Evolutionary conservation across 805 yeast species (phyloP).

Genomic region (Metschnikowia cerradonensis): DNA sequence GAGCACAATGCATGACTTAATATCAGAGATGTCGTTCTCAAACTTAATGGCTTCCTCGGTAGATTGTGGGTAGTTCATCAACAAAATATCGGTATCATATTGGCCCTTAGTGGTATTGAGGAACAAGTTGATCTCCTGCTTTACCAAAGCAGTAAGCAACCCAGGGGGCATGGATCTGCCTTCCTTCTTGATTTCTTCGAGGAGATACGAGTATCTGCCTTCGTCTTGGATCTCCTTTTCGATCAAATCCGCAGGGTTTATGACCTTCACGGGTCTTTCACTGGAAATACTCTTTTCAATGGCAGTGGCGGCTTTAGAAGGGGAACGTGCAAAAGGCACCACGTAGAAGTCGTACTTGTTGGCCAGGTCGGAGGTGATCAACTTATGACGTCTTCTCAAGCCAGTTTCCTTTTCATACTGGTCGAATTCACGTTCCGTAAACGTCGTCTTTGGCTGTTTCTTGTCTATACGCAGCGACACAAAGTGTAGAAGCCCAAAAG

Average conservation of each 20-base stretch:
- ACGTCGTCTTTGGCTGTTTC: conserved; percentile 35
- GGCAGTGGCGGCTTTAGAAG: conserved; percentile 20
- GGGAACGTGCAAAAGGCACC: conserved; percentile 29
- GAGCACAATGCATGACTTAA: conserved; percentile 36
- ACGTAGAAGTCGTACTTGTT: conserved; percentile 41
- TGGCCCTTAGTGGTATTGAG: conserved; percentile 37
- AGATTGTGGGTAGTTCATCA: conserved; percentile 57
- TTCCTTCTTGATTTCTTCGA: conserved; percentile 39
- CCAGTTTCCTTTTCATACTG: conserved; percentile 48
- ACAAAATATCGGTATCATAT: conserved; percentile 43
- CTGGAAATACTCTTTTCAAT: conserved; percentile 15
- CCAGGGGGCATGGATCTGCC: conserved; percentile 40
- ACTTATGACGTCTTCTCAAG: conserved; percentile 45
- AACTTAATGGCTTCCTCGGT: conserved; percentile 68
- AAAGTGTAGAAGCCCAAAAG: conserved; percentile 29
- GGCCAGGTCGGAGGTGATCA: conserved; percentile 36
- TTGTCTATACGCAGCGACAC: conserved; percentile 29
- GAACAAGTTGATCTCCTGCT: conserved; percentile 32
- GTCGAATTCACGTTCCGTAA: conserved; percentile 46
- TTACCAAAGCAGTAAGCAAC: conserved; percentile 47
- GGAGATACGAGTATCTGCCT: conserved; percentile 48
- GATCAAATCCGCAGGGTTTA: conserved; percentile 51
- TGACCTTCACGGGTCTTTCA: conserved; percentile 29
- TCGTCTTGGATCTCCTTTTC: conserved; percentile 42
- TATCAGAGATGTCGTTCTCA: conserved; percentile 61